These are phyloP conservation scores for Saposhnikovia divaricata DNA, from an alignment of 129 eudicot genomes.

Conservation along the genomic window DNA sequence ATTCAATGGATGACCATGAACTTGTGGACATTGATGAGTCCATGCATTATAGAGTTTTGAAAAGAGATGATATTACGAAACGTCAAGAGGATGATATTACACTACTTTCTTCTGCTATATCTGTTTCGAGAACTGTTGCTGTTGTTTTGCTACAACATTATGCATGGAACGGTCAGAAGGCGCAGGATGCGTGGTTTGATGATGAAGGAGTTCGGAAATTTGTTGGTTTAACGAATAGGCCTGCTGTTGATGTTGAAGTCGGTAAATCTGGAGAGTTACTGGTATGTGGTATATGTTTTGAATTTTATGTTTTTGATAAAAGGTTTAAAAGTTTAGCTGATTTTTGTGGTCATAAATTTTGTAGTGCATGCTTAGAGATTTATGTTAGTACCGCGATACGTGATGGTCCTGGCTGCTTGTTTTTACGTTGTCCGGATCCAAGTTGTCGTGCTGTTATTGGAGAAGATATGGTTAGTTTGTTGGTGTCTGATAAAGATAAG, in stretches of 20 bases:
- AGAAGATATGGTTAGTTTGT: constrained; percentile 17
- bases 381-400: constrained; percentile 20
- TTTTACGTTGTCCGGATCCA: constrained; percentile 35
- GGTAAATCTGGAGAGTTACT: neutral
- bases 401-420: constrained; percentile 36
- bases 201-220: neutral
- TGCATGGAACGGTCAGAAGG: neutral
- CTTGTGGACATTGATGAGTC: neutral
- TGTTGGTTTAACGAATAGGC: neutral
- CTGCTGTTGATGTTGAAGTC: neutral
- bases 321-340: neutral
- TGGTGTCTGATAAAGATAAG: constrained; percentile 16
- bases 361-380: constrained; percentile 26
- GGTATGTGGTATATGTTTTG: constrained; percentile 35
- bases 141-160: neutral
- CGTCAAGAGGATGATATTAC: neutral
- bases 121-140: neutral
- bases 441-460: constrained; percentile 24
- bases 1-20: too few species aligned
- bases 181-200: neutral
- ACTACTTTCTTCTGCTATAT: neutral
- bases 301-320: neutral
- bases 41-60: neutral
- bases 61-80: neutral
- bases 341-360: constrained; percentile 29